These are phyloP conservation scores for Chalciporus chontae DNA, from an alignment of 768 basidiomycete species.

Conservation along the genomic window DNA sequence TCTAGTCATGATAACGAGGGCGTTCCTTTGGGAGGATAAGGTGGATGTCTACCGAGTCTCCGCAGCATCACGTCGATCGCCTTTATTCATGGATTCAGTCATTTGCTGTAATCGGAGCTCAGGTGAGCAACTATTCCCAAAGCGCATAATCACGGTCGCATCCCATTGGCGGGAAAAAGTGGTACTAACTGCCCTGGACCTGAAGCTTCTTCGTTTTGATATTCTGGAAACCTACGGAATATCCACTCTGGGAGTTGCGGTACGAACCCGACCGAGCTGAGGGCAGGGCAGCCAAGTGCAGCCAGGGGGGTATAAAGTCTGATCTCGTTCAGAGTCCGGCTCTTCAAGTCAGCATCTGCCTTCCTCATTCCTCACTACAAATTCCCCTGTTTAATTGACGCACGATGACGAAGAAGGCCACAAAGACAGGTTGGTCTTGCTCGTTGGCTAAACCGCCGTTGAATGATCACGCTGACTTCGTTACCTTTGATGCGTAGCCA, in stretches of 20 bases:
- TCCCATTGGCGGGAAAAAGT: slow-evolving; percentile 8
- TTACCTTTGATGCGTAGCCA: slow-evolving; percentile 6
- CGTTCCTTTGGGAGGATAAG: slow-evolving; percentile 22
- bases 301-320: slow-evolving; percentile 21
- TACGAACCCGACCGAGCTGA: slow-evolving; percentile 22
- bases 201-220: slow-evolving; percentile 1
- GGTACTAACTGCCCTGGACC: not conserved
- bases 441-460: slow-evolving; percentile 10
- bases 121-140: slow-evolving; percentile 7
- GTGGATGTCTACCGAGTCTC: slow-evolving; percentile 4
- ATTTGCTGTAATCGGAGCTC: slow-evolving; percentile 1
- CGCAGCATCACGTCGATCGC: slow-evolving; percentile 15
- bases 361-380: slow-evolving; percentile 1
- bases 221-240: slow-evolving; percentile 6
- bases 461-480: slow-evolving; percentile 12
- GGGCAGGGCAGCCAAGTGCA: slow-evolving; percentile 25
- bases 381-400: slow-evolving; percentile 2
- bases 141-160: slow-evolving; percentile 3
- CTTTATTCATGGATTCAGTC: not conserved
- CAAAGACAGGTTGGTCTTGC: slow-evolving; percentile 22
- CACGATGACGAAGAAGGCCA: slow-evolving; percentile 22
- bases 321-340: not conserved
- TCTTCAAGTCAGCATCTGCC: not conserved
- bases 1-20: slow-evolving; percentile 21
- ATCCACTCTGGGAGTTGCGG: slow-evolving; percentile 5